phyloP scores from a whole-genome alignment of 2,329 filamentous ascomycete genomes.

The Colletotrichum lindemuthianum region DNA sequence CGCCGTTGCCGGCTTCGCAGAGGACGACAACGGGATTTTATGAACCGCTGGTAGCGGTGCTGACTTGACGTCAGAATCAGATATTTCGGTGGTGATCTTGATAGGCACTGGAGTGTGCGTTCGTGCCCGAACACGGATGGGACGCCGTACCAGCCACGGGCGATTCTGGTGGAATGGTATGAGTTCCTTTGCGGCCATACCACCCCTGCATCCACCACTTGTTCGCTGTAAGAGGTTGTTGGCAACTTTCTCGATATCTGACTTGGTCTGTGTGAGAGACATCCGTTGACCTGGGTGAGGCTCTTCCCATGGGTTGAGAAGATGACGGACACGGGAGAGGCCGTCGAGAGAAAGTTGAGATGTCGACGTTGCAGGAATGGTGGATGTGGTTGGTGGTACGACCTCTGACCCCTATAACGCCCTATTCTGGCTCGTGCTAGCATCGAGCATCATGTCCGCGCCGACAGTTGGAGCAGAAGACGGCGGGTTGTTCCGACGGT shows the following conservation, averaged over 20 bases:
- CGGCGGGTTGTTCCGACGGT: conserved; percentile 54
- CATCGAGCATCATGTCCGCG: conserved; percentile 49
- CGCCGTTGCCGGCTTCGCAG: neutral
- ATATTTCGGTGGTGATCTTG: conserved; percentile 43
- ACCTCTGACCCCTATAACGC: conserved; percentile 68
- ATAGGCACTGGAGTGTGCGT: conserved; percentile 42
- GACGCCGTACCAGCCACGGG: conserved; percentile 38
- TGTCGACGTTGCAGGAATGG: conserved; percentile 41
- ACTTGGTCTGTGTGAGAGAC: conserved; percentile 42
- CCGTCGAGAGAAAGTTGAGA: conserved; percentile 36
- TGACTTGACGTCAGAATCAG: conserved; percentile 17
- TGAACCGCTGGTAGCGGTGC: conserved; percentile 38
- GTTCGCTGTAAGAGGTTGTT: conserved; percentile 18
- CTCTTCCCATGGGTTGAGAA: conserved; percentile 51
- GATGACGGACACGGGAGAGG: conserved; percentile 36
- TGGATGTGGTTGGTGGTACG: conserved; percentile 59
- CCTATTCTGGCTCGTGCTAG: conserved; percentile 43
- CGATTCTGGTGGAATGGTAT: conserved; percentile 40
- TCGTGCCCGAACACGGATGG: conserved; percentile 40
- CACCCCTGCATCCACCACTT: conserved; percentile 44
- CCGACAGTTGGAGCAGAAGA: conserved; percentile 54
- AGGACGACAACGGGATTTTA: neutral
- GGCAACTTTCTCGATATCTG: conserved; percentile 36
- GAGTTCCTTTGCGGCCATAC: conserved; percentile 61
- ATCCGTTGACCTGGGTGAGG: conserved; percentile 57